A percentile compares a stretch with the other conserved stretches of the same genome.
These are phyloP conservation scores for Berkeleyomyces basicola DNA, from an alignment of 2,329 filamentous ascomycete species.

Conservation along the genomic window DNA sequence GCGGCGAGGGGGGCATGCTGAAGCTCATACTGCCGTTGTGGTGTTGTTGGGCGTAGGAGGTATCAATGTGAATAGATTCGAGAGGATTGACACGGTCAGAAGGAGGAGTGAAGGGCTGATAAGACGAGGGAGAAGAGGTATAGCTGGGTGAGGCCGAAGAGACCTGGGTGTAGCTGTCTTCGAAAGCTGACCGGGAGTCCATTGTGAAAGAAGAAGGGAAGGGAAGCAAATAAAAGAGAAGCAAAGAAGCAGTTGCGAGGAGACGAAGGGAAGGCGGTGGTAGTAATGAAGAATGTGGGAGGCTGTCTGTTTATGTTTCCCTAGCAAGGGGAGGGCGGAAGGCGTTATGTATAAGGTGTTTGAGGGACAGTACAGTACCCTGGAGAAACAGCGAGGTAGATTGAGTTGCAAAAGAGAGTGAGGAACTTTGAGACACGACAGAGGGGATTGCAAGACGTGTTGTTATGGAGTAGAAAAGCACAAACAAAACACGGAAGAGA, in stretches of 20 bases:
- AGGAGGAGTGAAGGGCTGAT: slow-evolving; percentile 29
- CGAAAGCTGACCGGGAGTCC: slow-evolving; percentile 25
- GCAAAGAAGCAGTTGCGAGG: slow-evolving; percentile 1
- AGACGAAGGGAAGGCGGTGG: slow-evolving; percentile 1
- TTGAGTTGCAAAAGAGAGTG: not conserved
- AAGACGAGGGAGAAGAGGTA: slow-evolving; percentile 25
- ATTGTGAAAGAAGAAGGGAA: slow-evolving; percentile 22
- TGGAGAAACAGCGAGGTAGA: not conserved
- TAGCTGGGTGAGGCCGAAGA: slow-evolving; percentile 24
- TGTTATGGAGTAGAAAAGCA: not conserved
- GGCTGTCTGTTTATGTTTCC: slow-evolving; percentile 3
- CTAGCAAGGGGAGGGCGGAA: slow-evolving; percentile 1
- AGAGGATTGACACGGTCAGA: slow-evolving; percentile 22
- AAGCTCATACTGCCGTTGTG: slow-evolving; percentile 7
- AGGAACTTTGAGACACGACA: not conserved
- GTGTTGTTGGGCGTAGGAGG: not conserved
- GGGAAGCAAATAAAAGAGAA: slow-evolving; percentile 9
- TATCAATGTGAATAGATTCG: slow-evolving; percentile 10
- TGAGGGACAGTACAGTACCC: not conserved
- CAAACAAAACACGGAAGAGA: not conserved
- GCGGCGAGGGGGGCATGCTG: slow-evolving; percentile 8
- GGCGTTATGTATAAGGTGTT: slow-evolving; percentile 6
- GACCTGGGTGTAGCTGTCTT: slow-evolving; percentile 22
- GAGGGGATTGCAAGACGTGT: not conserved
- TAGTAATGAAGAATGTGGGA: slow-evolving; percentile 7